phyloP scores from a whole-genome alignment of 257 asterid species.

The Thymus mandschuricus region DNA sequence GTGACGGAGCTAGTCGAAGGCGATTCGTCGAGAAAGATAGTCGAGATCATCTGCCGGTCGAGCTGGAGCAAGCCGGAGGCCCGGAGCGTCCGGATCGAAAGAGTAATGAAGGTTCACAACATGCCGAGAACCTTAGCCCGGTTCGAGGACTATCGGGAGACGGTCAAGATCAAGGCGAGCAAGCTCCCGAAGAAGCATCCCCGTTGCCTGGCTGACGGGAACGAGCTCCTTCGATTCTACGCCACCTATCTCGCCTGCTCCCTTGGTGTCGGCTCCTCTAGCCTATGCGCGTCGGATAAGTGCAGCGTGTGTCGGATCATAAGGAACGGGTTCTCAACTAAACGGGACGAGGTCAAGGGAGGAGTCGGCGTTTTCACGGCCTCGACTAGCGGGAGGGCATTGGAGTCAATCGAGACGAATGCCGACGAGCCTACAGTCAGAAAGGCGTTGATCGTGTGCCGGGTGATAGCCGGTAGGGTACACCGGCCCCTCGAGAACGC shows the following conservation, averaged over 20 bases:
- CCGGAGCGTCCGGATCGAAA: slow-evolving; percentile 61
- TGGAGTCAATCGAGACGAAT: slow-evolving; percentile 52
- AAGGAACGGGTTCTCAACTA: slow-evolving; percentile 65
- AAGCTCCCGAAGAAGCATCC: slow-evolving; percentile 85
- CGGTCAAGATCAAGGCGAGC: slow-evolving; percentile 70
- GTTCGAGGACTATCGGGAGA: slow-evolving; percentile 80
- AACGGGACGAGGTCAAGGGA: slow-evolving; percentile 46
- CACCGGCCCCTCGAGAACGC: slow-evolving; percentile 83
- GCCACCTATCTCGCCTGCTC: slow-evolving; percentile 75
- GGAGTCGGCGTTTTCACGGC: slow-evolving; percentile 89
- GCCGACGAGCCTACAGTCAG: slow-evolving; percentile 42
- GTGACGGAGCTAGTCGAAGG: slow-evolving; percentile 92
- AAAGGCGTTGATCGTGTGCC: slow-evolving; percentile 78
- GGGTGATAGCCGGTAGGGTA: slow-evolving; percentile 94
- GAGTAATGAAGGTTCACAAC: slow-evolving; percentile 77
- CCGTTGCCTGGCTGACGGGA: slow-evolving; percentile 90
- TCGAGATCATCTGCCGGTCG: slow-evolving; percentile 83
- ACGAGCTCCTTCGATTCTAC: slow-evolving; percentile 76
- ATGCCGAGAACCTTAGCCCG: slow-evolving; percentile 69
- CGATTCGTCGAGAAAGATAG: slow-evolving; percentile 87
- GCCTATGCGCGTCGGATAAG: slow-evolving; percentile 68
- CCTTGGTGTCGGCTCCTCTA: slow-evolving; percentile 73
- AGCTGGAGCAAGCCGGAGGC: slow-evolving; percentile 68
- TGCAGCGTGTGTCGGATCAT: slow-evolving; percentile 79
- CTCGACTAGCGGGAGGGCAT: slow-evolving; percentile 82